Evolutionary conservation across 768 basidiomycete genomes (phyloP).

Genomic region (Thelephora aurantiotincta): DNA sequence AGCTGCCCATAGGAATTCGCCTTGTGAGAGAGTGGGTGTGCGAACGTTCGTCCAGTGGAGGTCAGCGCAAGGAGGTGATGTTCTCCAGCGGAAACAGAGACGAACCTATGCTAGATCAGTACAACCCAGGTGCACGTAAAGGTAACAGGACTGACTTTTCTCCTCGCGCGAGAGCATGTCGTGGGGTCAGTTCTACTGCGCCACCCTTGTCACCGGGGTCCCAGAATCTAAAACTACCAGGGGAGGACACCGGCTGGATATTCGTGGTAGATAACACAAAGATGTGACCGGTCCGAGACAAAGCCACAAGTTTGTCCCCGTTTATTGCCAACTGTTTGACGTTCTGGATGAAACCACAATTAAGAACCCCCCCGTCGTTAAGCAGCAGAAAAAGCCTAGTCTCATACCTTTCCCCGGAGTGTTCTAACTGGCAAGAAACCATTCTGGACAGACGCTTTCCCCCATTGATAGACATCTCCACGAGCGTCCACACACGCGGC

Average conservation of each 20-base stretch:
- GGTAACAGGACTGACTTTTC: conserved; percentile 38
- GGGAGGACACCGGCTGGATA: neutral
- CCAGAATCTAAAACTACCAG: conserved; percentile 22
- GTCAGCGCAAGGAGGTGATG: conserved; percentile 65
- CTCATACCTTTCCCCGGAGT: conserved; percentile 45
- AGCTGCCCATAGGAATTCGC: conserved; percentile 81
- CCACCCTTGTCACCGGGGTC: conserved; percentile 36
- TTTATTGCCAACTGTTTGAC: conserved; percentile 51
- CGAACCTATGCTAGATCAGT: conserved; percentile 32
- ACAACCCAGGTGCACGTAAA: neutral
- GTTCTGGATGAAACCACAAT: conserved; percentile 29
- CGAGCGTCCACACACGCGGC: conserved; percentile 67
- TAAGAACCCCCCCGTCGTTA: neutral
- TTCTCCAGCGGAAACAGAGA: conserved; percentile 57
- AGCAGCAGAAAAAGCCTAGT: neutral
- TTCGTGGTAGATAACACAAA: conserved; percentile 43
- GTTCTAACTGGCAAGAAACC: conserved; percentile 33
- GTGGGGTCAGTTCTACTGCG: conserved; percentile 14
- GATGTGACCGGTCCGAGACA: conserved; percentile 64
- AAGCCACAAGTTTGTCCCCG: conserved; percentile 52
- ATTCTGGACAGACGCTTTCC: conserved; percentile 34
- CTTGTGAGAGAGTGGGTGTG: conserved; percentile 55
- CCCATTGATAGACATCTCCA: conserved; percentile 83
- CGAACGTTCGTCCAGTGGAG: conserved; percentile 62
- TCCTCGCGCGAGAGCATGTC: conserved; percentile 29